Evolutionary conservation across 768 basidiomycete genomes (phyloP).

Genomic region (Dentipellis sp.): DNA sequence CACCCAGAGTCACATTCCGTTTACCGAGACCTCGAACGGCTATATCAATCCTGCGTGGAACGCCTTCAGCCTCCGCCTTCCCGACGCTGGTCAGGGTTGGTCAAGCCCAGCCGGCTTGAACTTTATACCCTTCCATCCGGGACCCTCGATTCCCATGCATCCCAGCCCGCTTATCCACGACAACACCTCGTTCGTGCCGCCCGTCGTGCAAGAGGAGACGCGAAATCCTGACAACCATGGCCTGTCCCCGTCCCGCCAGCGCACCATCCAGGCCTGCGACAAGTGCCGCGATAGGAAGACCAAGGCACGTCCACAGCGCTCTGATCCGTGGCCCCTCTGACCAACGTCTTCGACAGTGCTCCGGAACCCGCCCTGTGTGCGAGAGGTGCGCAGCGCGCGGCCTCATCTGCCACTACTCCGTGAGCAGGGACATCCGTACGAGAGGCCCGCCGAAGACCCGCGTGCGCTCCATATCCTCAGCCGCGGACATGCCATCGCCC

Average conservation of each 20-base stretch:
- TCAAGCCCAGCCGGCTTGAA: too few relatives aligned
- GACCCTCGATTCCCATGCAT: too few relatives aligned
- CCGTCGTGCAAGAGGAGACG: too few relatives aligned
- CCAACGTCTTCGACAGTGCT: conserved; percentile 30
- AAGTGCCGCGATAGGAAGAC: conserved; percentile 51
- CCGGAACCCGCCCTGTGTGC: conserved; percentile 44
- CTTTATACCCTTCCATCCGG: too few relatives aligned
- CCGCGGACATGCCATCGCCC: not conserved
- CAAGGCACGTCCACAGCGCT: conserved; percentile 28
- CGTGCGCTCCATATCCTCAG: not conserved
- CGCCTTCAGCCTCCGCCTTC: too few relatives aligned
- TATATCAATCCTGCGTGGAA: too few relatives aligned
- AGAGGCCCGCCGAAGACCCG: not conserved
- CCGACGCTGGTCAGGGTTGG: too few relatives aligned
- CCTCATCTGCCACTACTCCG: conserved; percentile 41
- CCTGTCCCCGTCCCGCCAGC: conserved; percentile 3
- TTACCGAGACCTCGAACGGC: too few relatives aligned
- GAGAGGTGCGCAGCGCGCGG: conserved; percentile 39
- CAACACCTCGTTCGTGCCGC: too few relatives aligned
- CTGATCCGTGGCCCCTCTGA: not conserved
- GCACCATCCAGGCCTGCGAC: conserved; percentile 44
- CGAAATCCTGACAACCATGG: too few relatives aligned
- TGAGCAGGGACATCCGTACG: not conserved
- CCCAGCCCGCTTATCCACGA: too few relatives aligned
- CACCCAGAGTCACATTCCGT: too few relatives aligned